phyloP scores from a whole-genome alignment of 1,139 yeast genomes.

The Nakaseomyces kungkrabaensis region DNA sequence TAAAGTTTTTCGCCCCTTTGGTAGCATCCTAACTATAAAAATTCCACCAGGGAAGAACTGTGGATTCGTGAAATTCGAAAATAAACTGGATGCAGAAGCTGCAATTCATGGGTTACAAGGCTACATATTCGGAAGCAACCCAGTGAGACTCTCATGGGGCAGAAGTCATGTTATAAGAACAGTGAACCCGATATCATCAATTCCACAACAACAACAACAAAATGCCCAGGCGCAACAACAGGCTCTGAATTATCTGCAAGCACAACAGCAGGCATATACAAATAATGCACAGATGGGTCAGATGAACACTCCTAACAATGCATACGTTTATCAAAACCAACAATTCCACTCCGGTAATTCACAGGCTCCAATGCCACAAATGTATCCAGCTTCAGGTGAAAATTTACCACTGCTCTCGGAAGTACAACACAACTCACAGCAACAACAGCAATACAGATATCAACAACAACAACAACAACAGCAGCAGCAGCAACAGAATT shows the following conservation, averaged over 20 bases:
- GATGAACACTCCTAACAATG: not conserved
- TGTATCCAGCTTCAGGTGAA: not conserved
- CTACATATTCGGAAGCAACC: slow-evolving; percentile 73
- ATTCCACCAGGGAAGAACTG: slow-evolving; percentile 90
- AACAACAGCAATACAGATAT: not conserved
- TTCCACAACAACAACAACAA: slow-evolving; percentile 8
- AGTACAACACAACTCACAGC: slow-evolving; percentile 3
- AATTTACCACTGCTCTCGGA: not conserved
- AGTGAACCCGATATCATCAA: slow-evolving; percentile 3
- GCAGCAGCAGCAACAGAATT: slow-evolving; percentile 12
- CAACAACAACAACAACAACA: slow-evolving; percentile 15
- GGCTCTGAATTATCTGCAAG: slow-evolving; percentile 2
- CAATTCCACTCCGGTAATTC: not conserved
- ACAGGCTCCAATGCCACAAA: not conserved
- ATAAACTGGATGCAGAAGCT: slow-evolving; percentile 75
- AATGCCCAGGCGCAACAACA: slow-evolving; percentile 3
- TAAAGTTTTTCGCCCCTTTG: slow-evolving; percentile 73
- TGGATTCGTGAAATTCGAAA: slow-evolving; percentile 79
- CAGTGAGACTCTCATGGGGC: slow-evolving; percentile 88
- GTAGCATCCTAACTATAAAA: slow-evolving; percentile 73
- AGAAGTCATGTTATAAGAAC: slow-evolving; percentile 29
- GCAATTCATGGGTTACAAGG: slow-evolving; percentile 93
- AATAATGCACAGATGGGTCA: not conserved
- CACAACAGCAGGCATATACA: not conserved
- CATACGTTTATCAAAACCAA: not conserved